Base-by-base conservation (phyloP, 345 rosid species). In the Combretum micranthum region DNA sequence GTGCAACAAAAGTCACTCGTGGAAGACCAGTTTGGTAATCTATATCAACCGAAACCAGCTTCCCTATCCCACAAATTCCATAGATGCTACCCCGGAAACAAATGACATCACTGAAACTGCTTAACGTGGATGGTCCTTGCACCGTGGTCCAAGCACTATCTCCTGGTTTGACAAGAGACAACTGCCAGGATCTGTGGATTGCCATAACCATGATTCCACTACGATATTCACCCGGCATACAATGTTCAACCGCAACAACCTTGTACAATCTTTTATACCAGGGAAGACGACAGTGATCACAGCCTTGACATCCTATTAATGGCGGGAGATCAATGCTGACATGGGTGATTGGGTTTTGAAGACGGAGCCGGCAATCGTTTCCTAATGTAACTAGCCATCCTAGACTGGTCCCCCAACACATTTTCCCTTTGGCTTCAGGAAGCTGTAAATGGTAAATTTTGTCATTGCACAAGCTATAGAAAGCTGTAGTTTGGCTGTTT, bases 341-440 rank as follows among this genome's bases (percentile, higher is more conserved):
- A 14, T 2, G 39, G 14, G 52, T 43, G 12, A 45, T 13, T 45
- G 61, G 61, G 21, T 57, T 57, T 42, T 10, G 9, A 14, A 46
- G 51, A 20, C 17, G 42, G 61, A 57, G 42, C 18, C 22, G 14
- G 20, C 16, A 46, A 32, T 45, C 43, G 7, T 20, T 32, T 4
- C 52, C 22, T 11, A 22, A 15, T 4, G 21, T 58, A n/a, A 26
- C 7, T 12, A 45, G 42, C 62, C 44, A 47, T 14, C 52, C n/a
- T 2, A 22, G 52, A 46, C 16, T 14, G n/a, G 52, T 46, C 37
- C 61, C 26, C 61, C 25, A 57, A 19, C 52, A 26, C 61, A 46
- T 26, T 51, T 13, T 23, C 25, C 52, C 61, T 32, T 0, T 16
- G 22, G 44, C 22, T 17, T 47, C 17, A 3, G 61, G 61, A 15